Evolutionary conservation across 441 rosid genomes (phyloP).

Genomic region (Biscutella auriculata): DNA sequence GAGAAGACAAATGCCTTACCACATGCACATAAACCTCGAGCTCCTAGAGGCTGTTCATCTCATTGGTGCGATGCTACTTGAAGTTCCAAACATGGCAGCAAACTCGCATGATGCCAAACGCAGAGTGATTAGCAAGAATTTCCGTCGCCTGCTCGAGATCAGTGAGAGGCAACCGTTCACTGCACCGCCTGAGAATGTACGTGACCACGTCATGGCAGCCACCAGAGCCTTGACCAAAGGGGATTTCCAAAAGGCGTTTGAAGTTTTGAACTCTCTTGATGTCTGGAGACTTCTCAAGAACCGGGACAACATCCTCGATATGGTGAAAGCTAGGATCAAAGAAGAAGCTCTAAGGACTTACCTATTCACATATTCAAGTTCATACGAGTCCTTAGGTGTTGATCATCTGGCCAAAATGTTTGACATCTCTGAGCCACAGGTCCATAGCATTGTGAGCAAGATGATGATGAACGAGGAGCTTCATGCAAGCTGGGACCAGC

Average conservation of each 20-base stretch:
- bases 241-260: constrained; percentile 47
- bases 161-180: constrained; percentile 66
- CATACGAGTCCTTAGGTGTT: constrained; percentile 47
- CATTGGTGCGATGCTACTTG: constrained; percentile 66
- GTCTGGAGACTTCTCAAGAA: constrained; percentile 54
- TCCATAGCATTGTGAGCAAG: constrained; percentile 50
- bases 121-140: constrained; percentile 61
- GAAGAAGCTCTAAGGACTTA: constrained; percentile 66
- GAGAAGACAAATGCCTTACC: constrained; percentile 76
- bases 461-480: constrained; percentile 74
- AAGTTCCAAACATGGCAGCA: constrained; percentile 76
- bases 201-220: constrained; percentile 75
- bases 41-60: constrained; percentile 69
- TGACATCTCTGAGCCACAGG: constrained; percentile 39
- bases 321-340: constrained; percentile 55
- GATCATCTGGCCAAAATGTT: constrained; percentile 56
- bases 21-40: constrained; percentile 86
- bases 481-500: constrained; percentile 80
- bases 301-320: constrained; percentile 38
- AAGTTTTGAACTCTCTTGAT: constrained; percentile 46
- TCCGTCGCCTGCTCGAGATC: constrained; percentile 51
- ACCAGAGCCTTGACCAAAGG: constrained; percentile 57
- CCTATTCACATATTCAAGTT: constrained; percentile 40
- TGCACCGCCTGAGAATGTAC: constrained; percentile 66
- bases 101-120: constrained; percentile 40